Percentiles rank a stretch among this genome's conserved stretches.
These are phyloP conservation scores for Phycomyces blakesleeanus DNA, from an alignment of 192 early-diverging fungal genomes.

Conservation along the genomic window DNA sequence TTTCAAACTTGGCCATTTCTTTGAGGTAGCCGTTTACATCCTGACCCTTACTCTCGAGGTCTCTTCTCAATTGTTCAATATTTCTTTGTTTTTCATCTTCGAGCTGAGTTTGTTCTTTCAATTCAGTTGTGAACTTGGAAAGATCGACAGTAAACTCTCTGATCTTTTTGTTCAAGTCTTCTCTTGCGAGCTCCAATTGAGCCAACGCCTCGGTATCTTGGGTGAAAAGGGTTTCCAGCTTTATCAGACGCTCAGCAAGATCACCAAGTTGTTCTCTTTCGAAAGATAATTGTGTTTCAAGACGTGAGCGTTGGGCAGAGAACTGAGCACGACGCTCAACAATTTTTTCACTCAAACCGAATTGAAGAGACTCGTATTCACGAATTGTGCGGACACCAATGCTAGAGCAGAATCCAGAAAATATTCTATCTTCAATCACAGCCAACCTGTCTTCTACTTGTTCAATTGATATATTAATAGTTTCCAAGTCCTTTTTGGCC, in stretches of 20 bases:
- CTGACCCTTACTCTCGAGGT: slow-evolving; percentile 53
- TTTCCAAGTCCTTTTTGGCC: slow-evolving; percentile 35
- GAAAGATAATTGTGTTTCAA: slow-evolving; percentile 79
- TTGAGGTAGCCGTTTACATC: slow-evolving; percentile 65
- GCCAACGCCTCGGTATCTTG: slow-evolving; percentile 34
- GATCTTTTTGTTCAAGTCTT: slow-evolving; percentile 40
- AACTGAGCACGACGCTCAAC: slow-evolving; percentile 76
- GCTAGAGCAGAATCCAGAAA: slow-evolving; percentile 73
- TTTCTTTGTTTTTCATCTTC: slow-evolving; percentile 55
- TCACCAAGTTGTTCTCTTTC: slow-evolving; percentile 69
- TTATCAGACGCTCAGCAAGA: slow-evolving; percentile 54
- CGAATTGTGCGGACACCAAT: slow-evolving; percentile 77
- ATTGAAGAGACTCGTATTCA: slow-evolving; percentile 80
- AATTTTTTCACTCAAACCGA: slow-evolving; percentile 65
- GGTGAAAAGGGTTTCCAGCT: slow-evolving; percentile 47
- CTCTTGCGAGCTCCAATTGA: slow-evolving; percentile 31
- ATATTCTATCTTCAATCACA: slow-evolving; percentile 62
- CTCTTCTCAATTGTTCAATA: slow-evolving; percentile 55
- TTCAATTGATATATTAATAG: slow-evolving; percentile 39
- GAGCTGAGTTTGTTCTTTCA: slow-evolving; percentile 44
- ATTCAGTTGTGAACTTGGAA: slow-evolving; percentile 34
- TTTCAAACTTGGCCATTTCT: slow-evolving; percentile 58
- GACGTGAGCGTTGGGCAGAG: slow-evolving; percentile 68
- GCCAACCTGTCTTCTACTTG: slow-evolving; percentile 44
- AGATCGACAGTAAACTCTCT: slow-evolving; percentile 48